Conservation (phyloP, 352 stramenopile genomes). For the Globisporangium camurandrum region DNA sequence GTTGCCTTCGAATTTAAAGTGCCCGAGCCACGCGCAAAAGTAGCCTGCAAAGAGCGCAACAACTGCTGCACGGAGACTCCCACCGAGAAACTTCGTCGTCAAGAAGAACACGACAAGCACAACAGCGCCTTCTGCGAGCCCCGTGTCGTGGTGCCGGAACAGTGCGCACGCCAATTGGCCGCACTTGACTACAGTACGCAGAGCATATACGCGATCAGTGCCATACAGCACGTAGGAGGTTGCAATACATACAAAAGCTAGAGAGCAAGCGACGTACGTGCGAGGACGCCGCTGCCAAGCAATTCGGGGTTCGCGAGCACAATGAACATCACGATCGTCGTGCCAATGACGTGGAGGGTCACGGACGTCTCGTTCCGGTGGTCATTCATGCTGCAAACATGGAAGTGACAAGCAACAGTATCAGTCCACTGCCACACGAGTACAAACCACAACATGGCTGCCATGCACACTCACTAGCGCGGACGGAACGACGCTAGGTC, state of each 20-base stretch:
- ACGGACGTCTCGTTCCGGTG: constrained; percentile 41
- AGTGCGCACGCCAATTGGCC: constrained; percentile 28
- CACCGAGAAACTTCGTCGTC: constrained; percentile 25
- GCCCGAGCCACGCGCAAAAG: constrained; percentile 52
- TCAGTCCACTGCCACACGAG: too few relatives aligned
- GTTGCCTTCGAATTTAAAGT: constrained; percentile 63
- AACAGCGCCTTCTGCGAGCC: constrained; percentile 20
- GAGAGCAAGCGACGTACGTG: constrained; percentile 5
- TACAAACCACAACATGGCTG: too few relatives aligned
- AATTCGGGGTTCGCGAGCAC: constrained; percentile 30
- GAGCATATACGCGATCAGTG: too few relatives aligned
- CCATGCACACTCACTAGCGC: constrained; percentile 44
- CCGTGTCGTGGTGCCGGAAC: constrained; percentile 32
- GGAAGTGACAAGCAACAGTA: background rate
- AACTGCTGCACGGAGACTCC: constrained; percentile 14
- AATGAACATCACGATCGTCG: constrained; percentile 28
- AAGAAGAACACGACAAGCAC: constrained; percentile 24
- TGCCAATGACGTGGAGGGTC: constrained; percentile 33
- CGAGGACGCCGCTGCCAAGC: constrained; percentile 18
- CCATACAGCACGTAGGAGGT: too few relatives aligned
- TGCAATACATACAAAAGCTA: background rate
- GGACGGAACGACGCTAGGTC: constrained; percentile 35
- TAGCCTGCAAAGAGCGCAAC: constrained; percentile 31
- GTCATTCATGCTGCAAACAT: constrained; percentile 13
- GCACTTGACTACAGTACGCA: constrained; percentile 27